A percentile compares a stretch with the other conserved stretches of the same genome.
Evolutionary conservation across 2,329 filamentous ascomycete genomes (phyloP).

Genomic region (Xylariaceae sp.): DNA sequence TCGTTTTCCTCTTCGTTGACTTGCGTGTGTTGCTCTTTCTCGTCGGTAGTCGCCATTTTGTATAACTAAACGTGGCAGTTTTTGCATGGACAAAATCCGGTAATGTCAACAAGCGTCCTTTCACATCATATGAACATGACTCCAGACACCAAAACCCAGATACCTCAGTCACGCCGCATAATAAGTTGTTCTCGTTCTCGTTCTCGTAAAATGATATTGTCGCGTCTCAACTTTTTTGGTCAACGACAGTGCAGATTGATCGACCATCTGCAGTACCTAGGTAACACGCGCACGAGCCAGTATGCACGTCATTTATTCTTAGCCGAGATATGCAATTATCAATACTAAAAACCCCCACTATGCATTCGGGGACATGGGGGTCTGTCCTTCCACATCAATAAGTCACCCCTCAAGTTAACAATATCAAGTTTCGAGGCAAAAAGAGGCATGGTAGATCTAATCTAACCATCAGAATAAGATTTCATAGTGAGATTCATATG

Average conservation of each 20-base stretch:
- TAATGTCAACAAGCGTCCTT: conserved; percentile 1
- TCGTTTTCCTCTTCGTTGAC: conserved; percentile 35
- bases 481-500: too few relatives aligned
- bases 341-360: too few relatives aligned
- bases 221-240: conserved; percentile 17
- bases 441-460: too few relatives aligned
- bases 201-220: conserved; percentile 4
- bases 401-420: too few relatives aligned
- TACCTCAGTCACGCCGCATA: background rate
- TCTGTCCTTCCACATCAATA: too few relatives aligned
- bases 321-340: conserved; percentile 1
- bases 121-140: background rate
- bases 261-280: too few relatives aligned
- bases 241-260: too few relatives aligned
- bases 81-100: background rate
- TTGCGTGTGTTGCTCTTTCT: conserved; percentile 51
- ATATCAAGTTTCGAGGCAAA: too few relatives aligned
- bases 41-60: conserved; percentile 48
- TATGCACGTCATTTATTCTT: conserved; percentile 7
- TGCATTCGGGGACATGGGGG: too few relatives aligned
- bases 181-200: too few relatives aligned
- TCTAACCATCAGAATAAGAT: too few relatives aligned
- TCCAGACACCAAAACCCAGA: background rate
- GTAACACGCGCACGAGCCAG: background rate
- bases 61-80: background rate